Evolutionary conservation across 495 filamentous ascomycete genomes (phyloP), one percentile per base, ranked within the genome.

Genomic region (Aspergillus leporis): DNA sequence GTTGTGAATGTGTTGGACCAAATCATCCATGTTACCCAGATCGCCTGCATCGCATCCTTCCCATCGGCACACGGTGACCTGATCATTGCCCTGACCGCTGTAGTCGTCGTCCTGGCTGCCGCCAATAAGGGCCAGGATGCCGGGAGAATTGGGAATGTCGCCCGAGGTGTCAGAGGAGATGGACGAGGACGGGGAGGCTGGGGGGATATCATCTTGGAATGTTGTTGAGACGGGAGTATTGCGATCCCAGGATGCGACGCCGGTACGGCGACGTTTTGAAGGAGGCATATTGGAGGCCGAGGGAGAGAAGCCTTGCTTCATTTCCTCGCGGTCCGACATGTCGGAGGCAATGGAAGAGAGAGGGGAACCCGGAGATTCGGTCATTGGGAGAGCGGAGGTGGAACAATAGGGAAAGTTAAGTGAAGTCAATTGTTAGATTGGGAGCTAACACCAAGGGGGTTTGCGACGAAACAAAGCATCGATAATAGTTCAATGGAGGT

Each of bases 1-100:
- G 64, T 90, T 87, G 70, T 98, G 93, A 51, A 98, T 90, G 72
- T 98, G 94, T 60, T 90, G 82, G 55, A 98, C 95, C 53, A 98
- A 74, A 61, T 81, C 87, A 72, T 98, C 94, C 91, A 98, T 98
- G 68, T 98, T 94, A 0, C 86, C 84, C 62, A 94, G 66, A 66
- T 97, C 91, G 51, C 90, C 90, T 6, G 75, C 87, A 30, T 78
- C 77, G 71, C 94, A 98, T 53, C 89, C 90, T 48, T 92, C 88
- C 94, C 94, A 98, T 25, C 83, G 83, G 72, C 94, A 98, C 31
- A 87, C 74, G 3, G 91, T 95, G 55, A 98, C 86, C 70, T 98
- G 95, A 62, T 97, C 94, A 16, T 76, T 76, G 40, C 73, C 78
- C 63, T 89, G 84, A 57, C 87, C 88, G 59, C 92, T 90, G 65